A percentile compares a stretch with the other conserved stretches of the same genome.
Conservation (phyloP, 2,329 filamentous ascomycete genomes). For the Colletotrichum higginsianum region DNA sequence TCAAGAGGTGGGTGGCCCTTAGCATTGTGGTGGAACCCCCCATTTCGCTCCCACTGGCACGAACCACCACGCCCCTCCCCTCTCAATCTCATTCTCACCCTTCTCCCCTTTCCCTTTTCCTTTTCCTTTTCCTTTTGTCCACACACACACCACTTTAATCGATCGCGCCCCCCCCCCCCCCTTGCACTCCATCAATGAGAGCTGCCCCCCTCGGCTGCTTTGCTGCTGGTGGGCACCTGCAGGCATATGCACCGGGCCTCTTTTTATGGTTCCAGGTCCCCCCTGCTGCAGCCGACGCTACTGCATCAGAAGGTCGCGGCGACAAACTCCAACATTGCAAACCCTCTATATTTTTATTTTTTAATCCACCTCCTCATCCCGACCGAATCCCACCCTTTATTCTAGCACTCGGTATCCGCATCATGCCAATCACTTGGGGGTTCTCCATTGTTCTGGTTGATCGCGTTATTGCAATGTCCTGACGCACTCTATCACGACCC, state of each 20-base stretch:
- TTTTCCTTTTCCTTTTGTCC: conserved; percentile 1
- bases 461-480: not conserved
- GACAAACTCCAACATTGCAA: conserved; percentile 30
- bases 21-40: not conserved
- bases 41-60: conserved; percentile 21
- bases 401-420: not conserved
- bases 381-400: conserved; percentile 15
- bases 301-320: conserved; percentile 35
- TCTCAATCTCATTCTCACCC: not conserved
- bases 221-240: conserved; percentile 19
- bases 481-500: not conserved
- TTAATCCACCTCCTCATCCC: not conserved
- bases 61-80: conserved; percentile 15
- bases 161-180: conserved; percentile 19
- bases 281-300: conserved; percentile 39
- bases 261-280: conserved; percentile 38
- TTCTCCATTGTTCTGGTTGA: not conserved
- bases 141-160: conserved; percentile 7
- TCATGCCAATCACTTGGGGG: conserved; percentile 13
- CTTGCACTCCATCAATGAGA: conserved; percentile 7
- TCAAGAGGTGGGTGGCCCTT: not conserved
- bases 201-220: not conserved
- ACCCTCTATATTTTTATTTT: not conserved
- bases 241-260: conserved; percentile 40
- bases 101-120: conserved; percentile 4